Evolutionary conservation across 2,329 filamentous ascomycete species (phyloP).

Genomic region (Tolypocladium amazonense): DNA sequence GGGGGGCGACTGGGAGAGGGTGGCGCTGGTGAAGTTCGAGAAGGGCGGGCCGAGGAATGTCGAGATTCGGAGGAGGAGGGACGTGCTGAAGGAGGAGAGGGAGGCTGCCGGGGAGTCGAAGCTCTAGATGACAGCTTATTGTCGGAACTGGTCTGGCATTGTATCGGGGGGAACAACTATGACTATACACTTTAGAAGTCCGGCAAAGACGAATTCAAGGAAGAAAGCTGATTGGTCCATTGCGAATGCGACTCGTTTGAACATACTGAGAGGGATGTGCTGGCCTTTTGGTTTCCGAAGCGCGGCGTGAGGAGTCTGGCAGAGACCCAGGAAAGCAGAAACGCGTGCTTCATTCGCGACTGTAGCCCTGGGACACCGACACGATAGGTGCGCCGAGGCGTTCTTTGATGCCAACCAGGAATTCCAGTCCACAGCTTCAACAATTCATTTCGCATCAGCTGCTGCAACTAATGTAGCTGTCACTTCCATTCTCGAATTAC

Average conservation of each 20-base stretch:
- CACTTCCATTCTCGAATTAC: not conserved
- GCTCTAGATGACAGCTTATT: not conserved
- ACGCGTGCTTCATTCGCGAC: not conserved
- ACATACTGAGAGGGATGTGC: not conserved
- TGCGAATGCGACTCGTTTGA: not conserved
- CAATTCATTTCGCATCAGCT: too few relatives aligned
- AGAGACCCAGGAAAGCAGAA: not conserved
- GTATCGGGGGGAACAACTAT: not conserved
- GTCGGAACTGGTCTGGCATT: not conserved
- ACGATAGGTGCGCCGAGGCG: not conserved
- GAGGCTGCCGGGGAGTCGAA: slow-evolving; percentile 3
- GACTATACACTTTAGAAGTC: not conserved
- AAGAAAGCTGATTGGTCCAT: not conserved
- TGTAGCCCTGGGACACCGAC: not conserved
- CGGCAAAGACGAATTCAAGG: not conserved
- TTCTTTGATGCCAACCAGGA: not conserved
- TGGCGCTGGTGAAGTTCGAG: slow-evolving; percentile 44
- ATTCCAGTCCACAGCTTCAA: not conserved
- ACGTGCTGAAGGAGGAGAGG: slow-evolving; percentile 37
- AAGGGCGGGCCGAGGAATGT: slow-evolving; percentile 41
- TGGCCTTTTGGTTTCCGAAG: not conserved
- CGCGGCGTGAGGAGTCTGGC: not conserved
- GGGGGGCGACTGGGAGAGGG: slow-evolving; percentile 47
- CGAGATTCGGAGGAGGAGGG: slow-evolving; percentile 39
- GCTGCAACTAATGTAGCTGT: too few relatives aligned